Percentiles rank a stretch among this genome's conserved stretches.
phyloP scores from a whole-genome alignment of 805 yeast genomes.

The Saccharomyces mikatae region DNA sequence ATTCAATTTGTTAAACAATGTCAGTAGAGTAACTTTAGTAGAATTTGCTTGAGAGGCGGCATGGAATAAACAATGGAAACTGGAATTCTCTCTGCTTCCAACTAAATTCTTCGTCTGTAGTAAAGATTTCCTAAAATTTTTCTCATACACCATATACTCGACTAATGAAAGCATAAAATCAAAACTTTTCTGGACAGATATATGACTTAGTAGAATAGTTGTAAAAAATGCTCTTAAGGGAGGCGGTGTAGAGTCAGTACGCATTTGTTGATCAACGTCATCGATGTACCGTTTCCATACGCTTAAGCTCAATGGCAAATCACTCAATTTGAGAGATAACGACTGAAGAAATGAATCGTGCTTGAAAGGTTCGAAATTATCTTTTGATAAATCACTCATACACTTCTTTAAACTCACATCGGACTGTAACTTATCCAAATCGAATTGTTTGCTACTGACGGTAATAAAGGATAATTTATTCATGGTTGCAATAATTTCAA shows the following conservation, averaged over 20 bases:
- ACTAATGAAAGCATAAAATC: constrained; percentile 11
- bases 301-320: not conserved
- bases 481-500: constrained; percentile 5
- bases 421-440: not conserved
- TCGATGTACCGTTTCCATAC: not conserved
- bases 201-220: constrained; percentile 5
- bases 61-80: constrained; percentile 11
- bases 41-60: constrained; percentile 10
- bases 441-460: not conserved
- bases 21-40: constrained; percentile 9
- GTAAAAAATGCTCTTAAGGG: constrained; percentile 11
- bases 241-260: not conserved
- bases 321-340: not conserved
- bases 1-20: constrained; percentile 7
- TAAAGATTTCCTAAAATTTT: constrained; percentile 4
- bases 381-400: not conserved
- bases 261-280: not conserved
- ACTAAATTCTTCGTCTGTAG: constrained; percentile 6
- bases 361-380: not conserved
- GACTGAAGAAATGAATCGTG: not conserved
- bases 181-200: constrained; percentile 7
- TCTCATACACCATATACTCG: constrained; percentile 9
- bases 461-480: not conserved
- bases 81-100: constrained; percentile 4
- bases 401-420: not conserved